Evolutionary conservation across 768 basidiomycete genomes (phyloP), one percentile per base, ranked within the genome.

Genomic region (Mycena amicta): DNA sequence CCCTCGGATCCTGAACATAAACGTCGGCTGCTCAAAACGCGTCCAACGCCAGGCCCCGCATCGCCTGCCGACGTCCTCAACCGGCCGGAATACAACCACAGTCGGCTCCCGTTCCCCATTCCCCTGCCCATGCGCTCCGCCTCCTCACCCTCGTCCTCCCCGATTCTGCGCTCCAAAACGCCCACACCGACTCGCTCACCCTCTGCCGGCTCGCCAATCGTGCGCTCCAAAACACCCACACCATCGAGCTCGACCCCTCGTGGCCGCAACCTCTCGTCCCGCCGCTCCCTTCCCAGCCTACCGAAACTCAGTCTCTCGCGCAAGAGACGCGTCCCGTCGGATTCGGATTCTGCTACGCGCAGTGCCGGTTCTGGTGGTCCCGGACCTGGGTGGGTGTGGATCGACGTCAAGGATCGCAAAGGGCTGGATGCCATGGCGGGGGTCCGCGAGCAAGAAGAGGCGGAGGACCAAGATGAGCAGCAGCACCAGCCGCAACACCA

Each of bases 41-140:
- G 59, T 4, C 57, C 62, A 2, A 4, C 27, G 5, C 50, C 53
- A 8, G 47, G 52, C 6, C 58, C 58, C 13, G 62, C 58, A 2
- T 54, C 62, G 2, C 62, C 62, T 6, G 30, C 56, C 25, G 58
- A 57, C 26, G 62, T 63, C 23, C 62, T 63, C 5, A 28, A 41
- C 13, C 62, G 62, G 46, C 52, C 37, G 4, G 39, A 56, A 2
- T 63, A 63, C 53, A 60, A 47, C 31, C 52, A 63, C 30, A 25
- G 27, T 12, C 27, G 25, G 12, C 12, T 27, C 6, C 47, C 47
- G 12, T 49, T 49, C 47, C 47, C 47, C 47, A 4, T 25, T 8
- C 47, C 47, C 6, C 41, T 20, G 11, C 41, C 41, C 39, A 15
- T 41, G 40, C 53, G 13, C 4, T 16, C 23, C 52, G 31, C 41